phyloP scores from a whole-genome alignment of 768 basidiomycete species.

The Russula sp. region DNA sequence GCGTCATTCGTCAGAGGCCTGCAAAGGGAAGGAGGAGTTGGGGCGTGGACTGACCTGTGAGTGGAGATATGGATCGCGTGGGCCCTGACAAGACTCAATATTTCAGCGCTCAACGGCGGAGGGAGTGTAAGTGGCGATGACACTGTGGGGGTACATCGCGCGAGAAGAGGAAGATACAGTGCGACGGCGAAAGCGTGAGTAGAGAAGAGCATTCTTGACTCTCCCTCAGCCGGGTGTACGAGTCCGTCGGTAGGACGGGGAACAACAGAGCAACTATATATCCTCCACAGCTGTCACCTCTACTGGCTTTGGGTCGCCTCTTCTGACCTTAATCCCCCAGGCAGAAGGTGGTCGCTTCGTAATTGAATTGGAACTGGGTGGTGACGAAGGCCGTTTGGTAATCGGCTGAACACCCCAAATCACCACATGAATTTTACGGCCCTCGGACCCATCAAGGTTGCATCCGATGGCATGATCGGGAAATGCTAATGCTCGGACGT shows the following conservation, averaged over 20 bases:
- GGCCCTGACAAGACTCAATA: background rate
- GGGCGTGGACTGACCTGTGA: slow-evolving; percentile 7
- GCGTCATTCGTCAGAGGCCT: background rate
- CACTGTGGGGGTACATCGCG: background rate
- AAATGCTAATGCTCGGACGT: no score
- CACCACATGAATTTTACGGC: no score
- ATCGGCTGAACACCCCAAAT: no score
- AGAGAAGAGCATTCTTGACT: background rate
- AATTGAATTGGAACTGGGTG: no score
- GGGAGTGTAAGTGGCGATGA: background rate
- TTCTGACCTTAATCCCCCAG: no score
- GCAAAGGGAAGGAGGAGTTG: background rate
- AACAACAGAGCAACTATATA: background rate
- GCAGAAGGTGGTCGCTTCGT: no score
- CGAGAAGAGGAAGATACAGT: slow-evolving; percentile 4
- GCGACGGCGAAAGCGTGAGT: background rate
- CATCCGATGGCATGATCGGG: no score
- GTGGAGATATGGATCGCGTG: slow-evolving; percentile 13
- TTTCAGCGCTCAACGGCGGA: background rate
- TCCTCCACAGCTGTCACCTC: background rate
- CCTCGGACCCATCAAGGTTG: no score
- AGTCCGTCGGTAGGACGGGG: background rate
- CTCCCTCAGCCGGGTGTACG: no score
- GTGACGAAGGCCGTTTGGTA: no score
- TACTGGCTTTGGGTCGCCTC: background rate